phyloP scores from a whole-genome alignment of 768 basidiomycete species.

The Trametes cubensis region DNA sequence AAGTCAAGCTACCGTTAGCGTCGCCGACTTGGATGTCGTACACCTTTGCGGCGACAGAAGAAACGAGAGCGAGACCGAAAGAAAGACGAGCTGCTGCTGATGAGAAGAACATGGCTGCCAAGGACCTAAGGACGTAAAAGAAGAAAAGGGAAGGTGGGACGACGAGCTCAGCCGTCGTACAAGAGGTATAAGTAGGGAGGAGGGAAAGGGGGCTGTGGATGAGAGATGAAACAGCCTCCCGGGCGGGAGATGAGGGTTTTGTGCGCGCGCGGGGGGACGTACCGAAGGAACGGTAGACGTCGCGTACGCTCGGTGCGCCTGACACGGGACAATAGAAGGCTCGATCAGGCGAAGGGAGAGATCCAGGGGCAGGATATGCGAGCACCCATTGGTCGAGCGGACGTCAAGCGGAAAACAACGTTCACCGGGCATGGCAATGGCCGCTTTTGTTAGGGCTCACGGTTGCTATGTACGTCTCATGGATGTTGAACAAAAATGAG shows the following conservation, averaged over 20 bases:
- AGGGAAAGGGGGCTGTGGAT: conserved; percentile 33
- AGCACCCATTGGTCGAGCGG: conserved; percentile 11
- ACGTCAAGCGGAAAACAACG: conserved; percentile 7
- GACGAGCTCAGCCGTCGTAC: conserved; percentile 39
- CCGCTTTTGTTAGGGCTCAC: not conserved
- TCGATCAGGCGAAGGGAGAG: conserved; percentile 3
- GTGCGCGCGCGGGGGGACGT: conserved; percentile 11
- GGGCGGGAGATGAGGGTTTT: conserved; percentile 15
- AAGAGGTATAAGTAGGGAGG: conserved; percentile 25
- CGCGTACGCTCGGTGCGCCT: not conserved
- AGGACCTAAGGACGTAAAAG: conserved; percentile 1
- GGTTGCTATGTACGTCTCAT: not conserved
- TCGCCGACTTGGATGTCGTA: conserved; percentile 59
- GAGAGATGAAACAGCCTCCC: conserved; percentile 18
- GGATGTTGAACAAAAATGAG: not conserved
- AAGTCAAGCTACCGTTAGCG: conserved; percentile 44
- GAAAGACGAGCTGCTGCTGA: conserved; percentile 33
- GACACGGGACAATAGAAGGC: conserved; percentile 5
- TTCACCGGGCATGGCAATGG: not conserved
- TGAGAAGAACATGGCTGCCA: conserved; percentile 22
- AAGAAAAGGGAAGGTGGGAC: conserved; percentile 45
- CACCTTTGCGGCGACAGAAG: conserved; percentile 52
- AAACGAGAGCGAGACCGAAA: conserved; percentile 52
- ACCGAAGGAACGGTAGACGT: conserved; percentile 16
- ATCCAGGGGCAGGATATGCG: conserved; percentile 1